Conservation (phyloP, 352 stramenopile genomes). For the Phytophthora pisi region DNA sequence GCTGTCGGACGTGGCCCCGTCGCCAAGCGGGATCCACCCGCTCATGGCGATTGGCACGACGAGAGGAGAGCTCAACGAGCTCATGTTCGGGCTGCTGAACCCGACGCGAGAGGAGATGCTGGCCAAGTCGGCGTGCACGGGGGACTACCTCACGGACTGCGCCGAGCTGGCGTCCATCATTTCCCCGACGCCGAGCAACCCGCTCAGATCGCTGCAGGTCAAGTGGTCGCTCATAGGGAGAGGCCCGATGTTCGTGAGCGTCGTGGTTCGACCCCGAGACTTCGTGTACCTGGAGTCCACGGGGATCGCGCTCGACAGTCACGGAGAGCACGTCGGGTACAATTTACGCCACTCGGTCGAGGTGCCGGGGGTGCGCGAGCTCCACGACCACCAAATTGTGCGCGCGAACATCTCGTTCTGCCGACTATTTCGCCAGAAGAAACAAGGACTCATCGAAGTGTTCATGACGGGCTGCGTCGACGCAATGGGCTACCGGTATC, state of each 20-base stretch:
- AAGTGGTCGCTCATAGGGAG: constrained; percentile 47
- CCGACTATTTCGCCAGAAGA: constrained; percentile 41
- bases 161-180: constrained; percentile 39
- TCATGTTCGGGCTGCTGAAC: constrained; percentile 47
- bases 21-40: constrained; percentile 24
- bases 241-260: constrained; percentile 34
- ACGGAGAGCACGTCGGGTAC: constrained; percentile 49
- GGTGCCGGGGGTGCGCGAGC: constrained; percentile 36
- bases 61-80: constrained; percentile 40
- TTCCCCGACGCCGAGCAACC: constrained; percentile 33
- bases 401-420: constrained; percentile 50
- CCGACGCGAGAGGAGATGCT: constrained; percentile 35
- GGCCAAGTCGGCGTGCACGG: constrained; percentile 40
- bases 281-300: constrained; percentile 56
- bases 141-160: constrained; percentile 41
- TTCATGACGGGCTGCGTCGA: constrained; percentile 44
- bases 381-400: constrained; percentile 45
- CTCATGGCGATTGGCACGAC: constrained; percentile 46
- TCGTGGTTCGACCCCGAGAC: constrained; percentile 42
- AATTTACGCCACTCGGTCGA: constrained; percentile 46
- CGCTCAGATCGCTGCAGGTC: constrained; percentile 35
- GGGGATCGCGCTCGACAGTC: constrained; percentile 40
- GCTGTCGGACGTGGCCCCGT: constrained; percentile 5
- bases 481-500: constrained; percentile 30
- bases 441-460: constrained; percentile 34